A percentile compares a stretch with the other conserved stretches of the same genome.
Conservation (phyloP, 108 stramenopile species). For the Craspedostauros australis region DNA sequence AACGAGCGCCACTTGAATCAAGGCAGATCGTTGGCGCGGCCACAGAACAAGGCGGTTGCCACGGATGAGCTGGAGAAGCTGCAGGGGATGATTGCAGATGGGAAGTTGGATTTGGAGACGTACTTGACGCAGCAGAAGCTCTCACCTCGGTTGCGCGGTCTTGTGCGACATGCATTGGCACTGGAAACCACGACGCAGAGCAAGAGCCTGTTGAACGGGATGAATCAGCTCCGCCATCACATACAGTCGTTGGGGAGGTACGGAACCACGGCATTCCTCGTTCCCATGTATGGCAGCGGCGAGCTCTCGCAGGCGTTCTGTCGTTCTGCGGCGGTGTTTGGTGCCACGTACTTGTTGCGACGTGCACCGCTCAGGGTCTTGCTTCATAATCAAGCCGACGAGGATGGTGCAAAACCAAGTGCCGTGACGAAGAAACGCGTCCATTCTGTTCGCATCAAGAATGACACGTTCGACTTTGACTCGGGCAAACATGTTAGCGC, state of each 20-base stretch:
- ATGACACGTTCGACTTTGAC: conserved; percentile 1
- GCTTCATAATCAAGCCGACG: conserved; percentile 15
- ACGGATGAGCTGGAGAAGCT: conserved; percentile 45
- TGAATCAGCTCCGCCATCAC: conserved; percentile 54
- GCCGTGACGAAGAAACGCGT: too few species aligned
- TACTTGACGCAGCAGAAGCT: conserved; percentile 57
- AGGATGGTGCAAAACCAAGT: conserved; percentile 13
- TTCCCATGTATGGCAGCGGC: conserved; percentile 76
- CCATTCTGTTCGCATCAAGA: too few species aligned
- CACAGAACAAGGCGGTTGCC: conserved; percentile 86
- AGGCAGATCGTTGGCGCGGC: conserved; percentile 80
- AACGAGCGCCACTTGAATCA: conserved; percentile 85
- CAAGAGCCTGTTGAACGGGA: conserved; percentile 31
- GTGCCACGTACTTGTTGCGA: conserved; percentile 74
- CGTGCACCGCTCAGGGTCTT: conserved; percentile 24
- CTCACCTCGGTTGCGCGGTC: conserved; percentile 35
- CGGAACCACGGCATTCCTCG: conserved; percentile 72
- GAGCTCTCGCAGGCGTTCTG: conserved; percentile 82
- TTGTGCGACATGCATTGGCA: conserved; percentile 69
- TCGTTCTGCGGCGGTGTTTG: conserved; percentile 78
- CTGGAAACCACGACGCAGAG: conserved; percentile 25
- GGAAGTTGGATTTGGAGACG: conserved; percentile 41
- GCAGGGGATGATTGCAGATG: conserved; percentile 40
- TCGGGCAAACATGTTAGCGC: too few species aligned
- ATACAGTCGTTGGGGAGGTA: conserved; percentile 65